phyloP scores from a whole-genome alignment of 2,329 filamentous ascomycete genomes.

The Intubia oerlemansii region DNA sequence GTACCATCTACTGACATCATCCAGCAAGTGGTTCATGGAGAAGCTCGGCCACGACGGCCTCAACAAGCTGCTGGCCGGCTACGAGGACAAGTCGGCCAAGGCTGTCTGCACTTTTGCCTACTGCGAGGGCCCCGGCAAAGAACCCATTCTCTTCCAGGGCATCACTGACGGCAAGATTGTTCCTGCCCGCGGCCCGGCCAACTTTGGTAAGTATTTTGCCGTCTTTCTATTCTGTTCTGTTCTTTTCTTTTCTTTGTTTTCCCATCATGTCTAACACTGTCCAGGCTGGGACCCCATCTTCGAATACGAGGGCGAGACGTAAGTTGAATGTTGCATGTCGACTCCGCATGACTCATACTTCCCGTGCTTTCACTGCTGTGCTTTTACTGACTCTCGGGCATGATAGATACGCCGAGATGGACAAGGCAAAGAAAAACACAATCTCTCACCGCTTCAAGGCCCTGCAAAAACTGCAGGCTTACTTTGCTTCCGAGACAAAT shows the following conservation, averaged over 20 bases:
- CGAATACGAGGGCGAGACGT: constrained; percentile 77
- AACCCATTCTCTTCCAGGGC: constrained; percentile 80
- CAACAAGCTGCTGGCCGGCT: constrained; percentile 75
- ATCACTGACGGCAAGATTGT: constrained; percentile 74
- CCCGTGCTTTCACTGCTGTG: no score
- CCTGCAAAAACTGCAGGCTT: constrained; percentile 65
- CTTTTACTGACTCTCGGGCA: no score
- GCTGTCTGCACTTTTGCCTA: constrained; percentile 95
- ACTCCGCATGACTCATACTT: no score
- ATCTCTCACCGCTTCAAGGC: constrained; percentile 83
- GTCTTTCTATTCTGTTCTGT: no score
- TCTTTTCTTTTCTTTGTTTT: no score
- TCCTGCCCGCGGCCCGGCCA: constrained; percentile 52
- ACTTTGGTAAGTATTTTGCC: constrained; percentile 50
- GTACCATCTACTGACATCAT: no score
- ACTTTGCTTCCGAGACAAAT: constrained; percentile 44
- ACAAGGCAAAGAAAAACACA: constrained; percentile 65
- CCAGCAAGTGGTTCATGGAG: constrained; percentile 87
- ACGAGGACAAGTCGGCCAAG: constrained; percentile 76
- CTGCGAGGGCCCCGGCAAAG: constrained; percentile 61
- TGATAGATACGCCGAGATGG: constrained; percentile 75
- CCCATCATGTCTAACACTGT: no score
- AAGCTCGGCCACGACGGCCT: constrained; percentile 65
- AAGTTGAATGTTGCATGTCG: no score
- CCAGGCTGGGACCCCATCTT: constrained; percentile 92